phyloP scores from a whole-genome alignment of 352 stramenopile species.

The Phytophthora pseudosyringae region DNA sequence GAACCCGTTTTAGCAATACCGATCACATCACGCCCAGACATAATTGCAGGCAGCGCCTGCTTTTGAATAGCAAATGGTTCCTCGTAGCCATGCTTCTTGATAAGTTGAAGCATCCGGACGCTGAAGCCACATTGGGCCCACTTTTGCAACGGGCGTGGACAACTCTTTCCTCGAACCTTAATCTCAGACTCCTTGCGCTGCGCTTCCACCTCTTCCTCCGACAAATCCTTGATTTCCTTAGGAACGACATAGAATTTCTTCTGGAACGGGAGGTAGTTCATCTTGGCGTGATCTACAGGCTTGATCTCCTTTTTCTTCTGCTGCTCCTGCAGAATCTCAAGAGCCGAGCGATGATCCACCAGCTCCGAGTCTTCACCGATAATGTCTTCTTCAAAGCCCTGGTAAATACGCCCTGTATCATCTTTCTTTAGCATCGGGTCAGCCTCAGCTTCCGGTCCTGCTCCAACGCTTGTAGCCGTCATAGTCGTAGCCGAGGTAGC shows the following conservation, averaged over 20 bases:
- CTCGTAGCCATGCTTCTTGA: slow-evolving; percentile 93
- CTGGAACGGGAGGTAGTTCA: slow-evolving; percentile 97
- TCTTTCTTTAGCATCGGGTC: slow-evolving; percentile 50
- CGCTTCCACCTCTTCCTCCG: slow-evolving; percentile 82
- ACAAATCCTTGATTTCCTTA: slow-evolving; percentile 91
- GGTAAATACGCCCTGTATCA: slow-evolving; percentile 82
- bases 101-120: slow-evolving; percentile 94
- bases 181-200: slow-evolving; percentile 93
- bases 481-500: slow-evolving; percentile 1
- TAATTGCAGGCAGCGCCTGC: slow-evolving; percentile 97
- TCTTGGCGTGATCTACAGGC: slow-evolving; percentile 95
- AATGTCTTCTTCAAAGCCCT: slow-evolving; percentile 86
- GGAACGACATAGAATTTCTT: slow-evolving; percentile 99
- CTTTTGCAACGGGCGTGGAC: slow-evolving; percentile 94
- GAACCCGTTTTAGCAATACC: slow-evolving; percentile 99
- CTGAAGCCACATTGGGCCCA: slow-evolving; percentile 98
- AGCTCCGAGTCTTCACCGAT: slow-evolving; percentile 82
- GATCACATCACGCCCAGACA: slow-evolving; percentile 99
- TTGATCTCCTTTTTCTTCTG: slow-evolving; percentile 96
- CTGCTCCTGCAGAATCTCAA: slow-evolving; percentile 92
- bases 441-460: slow-evolving; percentile 13
- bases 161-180: slow-evolving; percentile 97
- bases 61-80: slow-evolving; percentile 98
- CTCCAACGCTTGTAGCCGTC: slow-evolving; percentile 4
- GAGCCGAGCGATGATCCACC: slow-evolving; percentile 80